These are phyloP conservation scores for Ophiosphaerella korrae DNA, from an alignment of 2,329 filamentous ascomycete species.

Conservation along the genomic window DNA sequence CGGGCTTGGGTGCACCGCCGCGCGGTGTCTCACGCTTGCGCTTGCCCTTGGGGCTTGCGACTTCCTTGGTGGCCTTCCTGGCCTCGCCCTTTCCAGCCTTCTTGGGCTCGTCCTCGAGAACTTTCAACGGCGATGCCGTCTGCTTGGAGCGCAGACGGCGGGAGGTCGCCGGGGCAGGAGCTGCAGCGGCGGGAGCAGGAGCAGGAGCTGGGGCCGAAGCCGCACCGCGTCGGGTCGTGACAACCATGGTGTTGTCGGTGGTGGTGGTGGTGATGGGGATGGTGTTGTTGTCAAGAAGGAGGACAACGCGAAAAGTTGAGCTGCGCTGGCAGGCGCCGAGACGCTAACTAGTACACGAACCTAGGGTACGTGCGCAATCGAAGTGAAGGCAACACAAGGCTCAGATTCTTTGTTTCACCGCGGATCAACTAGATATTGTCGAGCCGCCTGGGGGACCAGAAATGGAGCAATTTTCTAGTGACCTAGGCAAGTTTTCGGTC, in stretches of 20 bases:
- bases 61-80: background rate
- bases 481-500: too few species aligned
- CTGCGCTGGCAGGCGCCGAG: too few species aligned
- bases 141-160: background rate
- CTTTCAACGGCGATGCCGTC: slow-evolving; percentile 1
- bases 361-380: too few species aligned
- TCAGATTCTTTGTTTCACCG: too few species aligned
- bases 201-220: background rate
- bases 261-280: too few species aligned
- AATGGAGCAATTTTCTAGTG: too few species aligned
- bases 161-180: background rate
- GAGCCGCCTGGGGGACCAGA: too few species aligned
- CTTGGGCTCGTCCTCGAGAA: background rate
- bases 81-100: background rate
- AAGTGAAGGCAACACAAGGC: too few species aligned
- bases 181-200: background rate
- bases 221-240: background rate
- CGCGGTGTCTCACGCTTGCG: slow-evolving; percentile 11
- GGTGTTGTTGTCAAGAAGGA: too few species aligned
- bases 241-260: background rate
- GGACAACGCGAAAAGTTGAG: too few species aligned
- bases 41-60: slow-evolving; percentile 8
- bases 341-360: too few species aligned
- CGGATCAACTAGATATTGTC: too few species aligned
- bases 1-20: slow-evolving; percentile 6